These are phyloP conservation scores for Aspergillus mulundensis DNA, from an alignment of 495 filamentous ascomycete species.

Conservation along the genomic window DNA sequence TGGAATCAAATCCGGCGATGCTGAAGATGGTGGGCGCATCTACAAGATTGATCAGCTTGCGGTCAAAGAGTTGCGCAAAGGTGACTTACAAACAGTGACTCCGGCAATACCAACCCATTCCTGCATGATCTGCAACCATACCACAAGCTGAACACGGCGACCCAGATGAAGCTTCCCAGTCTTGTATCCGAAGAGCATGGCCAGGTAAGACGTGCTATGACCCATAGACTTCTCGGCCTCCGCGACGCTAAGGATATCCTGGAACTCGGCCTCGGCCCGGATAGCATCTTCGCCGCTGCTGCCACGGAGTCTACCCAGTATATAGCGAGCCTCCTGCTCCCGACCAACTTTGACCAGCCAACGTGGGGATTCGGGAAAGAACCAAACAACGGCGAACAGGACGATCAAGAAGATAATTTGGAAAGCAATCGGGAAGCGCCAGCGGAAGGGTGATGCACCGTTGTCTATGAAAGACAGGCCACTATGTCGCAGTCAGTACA, in stretches of 20 bases:
- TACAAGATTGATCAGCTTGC: constrained; percentile 4
- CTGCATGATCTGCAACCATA: constrained; percentile 71
- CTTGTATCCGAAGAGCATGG: constrained; percentile 62
- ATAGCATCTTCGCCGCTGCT: constrained; percentile 48
- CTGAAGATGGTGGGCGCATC: constrained; percentile 63
- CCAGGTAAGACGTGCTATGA: constrained; percentile 51
- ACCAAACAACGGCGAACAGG: constrained; percentile 47
- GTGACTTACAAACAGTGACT: constrained; percentile 56
- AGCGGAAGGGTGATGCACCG: constrained; percentile 53
- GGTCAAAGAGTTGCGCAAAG: not conserved
- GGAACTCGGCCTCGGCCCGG: constrained; percentile 58
- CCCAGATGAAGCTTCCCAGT: constrained; percentile 62
- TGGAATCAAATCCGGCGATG: constrained; percentile 57
- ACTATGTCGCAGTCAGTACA: constrained; percentile 15
- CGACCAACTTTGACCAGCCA: constrained; percentile 62
- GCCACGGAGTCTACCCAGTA: constrained; percentile 59
- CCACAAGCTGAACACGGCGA: constrained; percentile 62
- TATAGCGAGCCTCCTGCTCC: constrained; percentile 57
- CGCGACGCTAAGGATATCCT: constrained; percentile 57
- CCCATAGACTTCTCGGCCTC: constrained; percentile 52
- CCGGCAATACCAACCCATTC: constrained; percentile 72
- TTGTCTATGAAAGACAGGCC: constrained; percentile 56
- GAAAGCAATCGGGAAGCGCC: constrained; percentile 70
- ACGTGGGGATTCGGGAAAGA: constrained; percentile 63
- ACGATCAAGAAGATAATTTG: constrained; percentile 63